phyloP scores from a whole-genome alignment of 805 yeast genomes.

The Ogataea polymorpha region DNA sequence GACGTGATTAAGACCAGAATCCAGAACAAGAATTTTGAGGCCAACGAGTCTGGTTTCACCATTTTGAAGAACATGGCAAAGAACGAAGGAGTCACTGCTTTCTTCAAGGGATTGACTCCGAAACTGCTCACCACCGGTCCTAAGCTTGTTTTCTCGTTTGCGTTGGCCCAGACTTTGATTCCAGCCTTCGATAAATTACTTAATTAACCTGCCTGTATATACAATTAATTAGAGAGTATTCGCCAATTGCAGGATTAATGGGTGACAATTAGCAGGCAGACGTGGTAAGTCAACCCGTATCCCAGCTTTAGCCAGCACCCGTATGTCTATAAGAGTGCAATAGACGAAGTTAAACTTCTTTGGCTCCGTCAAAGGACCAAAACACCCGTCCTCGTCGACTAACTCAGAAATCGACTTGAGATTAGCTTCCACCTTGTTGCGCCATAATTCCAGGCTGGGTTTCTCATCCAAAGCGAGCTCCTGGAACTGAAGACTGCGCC shows the following conservation, averaged over 20 bases:
- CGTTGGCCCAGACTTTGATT: conserved; percentile 93
- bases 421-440: neutral
- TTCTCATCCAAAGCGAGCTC: neutral
- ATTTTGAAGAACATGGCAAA: conserved; percentile 90
- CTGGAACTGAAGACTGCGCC: conserved; percentile 15
- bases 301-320: conserved; percentile 5
- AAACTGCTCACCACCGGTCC: conserved; percentile 97
- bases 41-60: conserved; percentile 90
- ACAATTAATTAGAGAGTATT: conserved; percentile 2
- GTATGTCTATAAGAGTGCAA: conserved; percentile 14
- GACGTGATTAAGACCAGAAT: conserved; percentile 98
- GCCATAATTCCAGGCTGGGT: neutral
- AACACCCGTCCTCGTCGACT: conserved; percentile 26
- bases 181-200: conserved; percentile 88
- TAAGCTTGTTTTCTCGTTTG: conserved; percentile 95
- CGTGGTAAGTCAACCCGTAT: neutral
- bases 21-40: conserved; percentile 93
- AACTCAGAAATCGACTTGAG: neutral
- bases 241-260: conserved; percentile 14
- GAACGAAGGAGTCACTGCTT: conserved; percentile 85
- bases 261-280: conserved; percentile 15
- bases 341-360: conserved; percentile 23
- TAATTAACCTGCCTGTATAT: conserved; percentile 6
- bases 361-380: conserved; percentile 30
- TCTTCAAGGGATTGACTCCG: conserved; percentile 96